Evolutionary conservation across 1,284 basidiomycete species (phyloP), one percentile per base, ranked within the genome.

Genomic region (Trichosporon sp.): DNA sequence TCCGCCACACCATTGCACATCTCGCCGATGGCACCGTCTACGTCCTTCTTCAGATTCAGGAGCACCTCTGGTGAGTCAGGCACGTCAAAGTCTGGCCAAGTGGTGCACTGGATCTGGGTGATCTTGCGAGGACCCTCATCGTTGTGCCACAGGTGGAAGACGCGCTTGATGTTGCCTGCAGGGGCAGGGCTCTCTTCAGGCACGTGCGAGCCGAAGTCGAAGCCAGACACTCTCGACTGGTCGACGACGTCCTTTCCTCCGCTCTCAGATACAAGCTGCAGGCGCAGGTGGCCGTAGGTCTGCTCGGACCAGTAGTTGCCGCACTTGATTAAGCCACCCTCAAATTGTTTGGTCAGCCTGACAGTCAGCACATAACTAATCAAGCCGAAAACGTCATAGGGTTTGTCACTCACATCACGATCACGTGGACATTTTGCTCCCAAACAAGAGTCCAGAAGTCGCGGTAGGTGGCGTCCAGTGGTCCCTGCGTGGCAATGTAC

Each of bases 401-500:
- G 54, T 37, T 54, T 65, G 68, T 19, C 4, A 89, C 92, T 86
- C 79, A 94, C 96, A 88, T 88, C 71, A 88, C 86, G 68, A 88
- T 87, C 32, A 88, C 86, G 35, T 83, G 80, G 14, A 87, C 85
- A 54, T 85, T 80, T 75, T 89, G 87, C 75, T 88, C 86, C 83
- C 87, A 87, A 6, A 88, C 82, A 8, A 87, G 80, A 4, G 91
- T 92, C 96, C 96, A 99, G 78, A 99, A 99, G 79, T 98, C 94
- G 7, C 87, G 86, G 81, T 91, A 97, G 0, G 96, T 98, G 26
- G 91, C 89, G 6, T 92, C 91, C 37, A 99, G 84, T 1, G 96
- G 96, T 0, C 96, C 96, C 83, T 99, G 96, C 1, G 96, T 98
- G 0, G 96, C 96, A 74, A 99, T 98, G 80, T 96, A 98, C 48